Percentiles rank a stretch among this genome's conserved stretches.
phyloP scores from a whole-genome alignment of 2,329 filamentous ascomycete species.

The Myotisia sp. region DNA sequence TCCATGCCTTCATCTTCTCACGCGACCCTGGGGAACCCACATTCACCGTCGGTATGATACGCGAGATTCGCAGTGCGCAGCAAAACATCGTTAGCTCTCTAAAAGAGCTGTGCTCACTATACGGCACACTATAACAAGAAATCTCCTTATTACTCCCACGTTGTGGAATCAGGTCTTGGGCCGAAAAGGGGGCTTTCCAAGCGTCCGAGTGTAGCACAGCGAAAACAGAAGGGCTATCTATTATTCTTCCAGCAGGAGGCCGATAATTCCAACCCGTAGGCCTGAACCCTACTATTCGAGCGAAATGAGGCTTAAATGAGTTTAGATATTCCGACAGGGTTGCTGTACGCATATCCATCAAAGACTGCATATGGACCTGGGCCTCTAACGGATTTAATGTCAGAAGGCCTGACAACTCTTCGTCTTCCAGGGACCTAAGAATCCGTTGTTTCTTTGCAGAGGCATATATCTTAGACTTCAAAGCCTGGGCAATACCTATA shows the following conservation, averaged over 20 bases:
- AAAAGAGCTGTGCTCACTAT: slow-evolving; percentile 91
- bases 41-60: slow-evolving; percentile 88
- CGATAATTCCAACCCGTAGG: slow-evolving; percentile 92
- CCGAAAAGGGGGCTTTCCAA: slow-evolving; percentile 63
- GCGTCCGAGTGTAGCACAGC: slow-evolving; percentile 51
- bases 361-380: slow-evolving; percentile 93
- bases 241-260: slow-evolving; percentile 49
- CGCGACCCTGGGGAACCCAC: slow-evolving; percentile 50
- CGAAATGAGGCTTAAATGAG: slow-evolving; percentile 66
- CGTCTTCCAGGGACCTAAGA: slow-evolving; percentile 70
- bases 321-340: slow-evolving; percentile 80
- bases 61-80: slow-evolving; percentile 72
- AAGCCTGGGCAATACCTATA: slow-evolving; percentile 72
- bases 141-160: slow-evolving; percentile 69
- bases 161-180: slow-evolving; percentile 61
- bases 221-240: slow-evolving; percentile 48
- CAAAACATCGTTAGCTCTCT: slow-evolving; percentile 88
- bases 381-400: slow-evolving; percentile 70
- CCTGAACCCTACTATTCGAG: slow-evolving; percentile 74
- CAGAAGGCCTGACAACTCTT: slow-evolving; percentile 61
- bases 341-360: slow-evolving; percentile 86
- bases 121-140: slow-evolving; percentile 85
- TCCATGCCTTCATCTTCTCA: slow-evolving; percentile 53
- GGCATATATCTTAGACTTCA: slow-evolving; percentile 81
- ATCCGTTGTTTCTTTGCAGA: slow-evolving; percentile 70